phyloP scores from a whole-genome alignment of 345 rosid genomes.

The Garcia nutans region DNA sequence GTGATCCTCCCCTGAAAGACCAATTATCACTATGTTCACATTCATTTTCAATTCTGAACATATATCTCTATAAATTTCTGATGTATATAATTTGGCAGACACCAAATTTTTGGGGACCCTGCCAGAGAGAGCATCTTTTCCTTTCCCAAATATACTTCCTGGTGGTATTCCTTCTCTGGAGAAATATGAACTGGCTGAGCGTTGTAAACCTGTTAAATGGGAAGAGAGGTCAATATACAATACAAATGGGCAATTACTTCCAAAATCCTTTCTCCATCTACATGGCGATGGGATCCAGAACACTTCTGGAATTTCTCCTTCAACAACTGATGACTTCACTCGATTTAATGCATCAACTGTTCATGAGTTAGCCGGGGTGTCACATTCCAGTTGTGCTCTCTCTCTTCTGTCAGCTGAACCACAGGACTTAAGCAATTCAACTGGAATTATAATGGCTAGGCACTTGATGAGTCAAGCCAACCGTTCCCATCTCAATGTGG shows the following conservation, averaged over 20 bases:
- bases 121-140: constrained; percentile 26
- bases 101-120: constrained; percentile 25
- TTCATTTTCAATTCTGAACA: neutral
- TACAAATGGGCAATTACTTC: constrained; percentile 17
- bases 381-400: constrained; percentile 75
- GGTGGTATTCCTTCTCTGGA: constrained; percentile 22
- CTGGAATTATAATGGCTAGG: constrained; percentile 35
- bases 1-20: neutral
- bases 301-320: constrained; percentile 25
- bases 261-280: constrained; percentile 23
- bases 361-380: constrained; percentile 43
- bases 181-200: constrained; percentile 19
- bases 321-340: constrained; percentile 23
- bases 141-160: constrained; percentile 21
- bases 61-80: neutral
- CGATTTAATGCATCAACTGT: constrained; percentile 33
- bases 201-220: constrained; percentile 14
- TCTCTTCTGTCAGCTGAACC: constrained; percentile 95
- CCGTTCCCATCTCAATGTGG: constrained; percentile 20
- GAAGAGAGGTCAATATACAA: constrained; percentile 14
- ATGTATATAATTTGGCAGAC: constrained; percentile 21
- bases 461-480: constrained; percentile 37
- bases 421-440: constrained; percentile 40
- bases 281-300: constrained; percentile 28
- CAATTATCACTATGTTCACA: neutral